These are phyloP conservation scores for Arachis hypogaea DNA, from an alignment of 306 rosid genomes.

Conservation along the genomic window DNA sequence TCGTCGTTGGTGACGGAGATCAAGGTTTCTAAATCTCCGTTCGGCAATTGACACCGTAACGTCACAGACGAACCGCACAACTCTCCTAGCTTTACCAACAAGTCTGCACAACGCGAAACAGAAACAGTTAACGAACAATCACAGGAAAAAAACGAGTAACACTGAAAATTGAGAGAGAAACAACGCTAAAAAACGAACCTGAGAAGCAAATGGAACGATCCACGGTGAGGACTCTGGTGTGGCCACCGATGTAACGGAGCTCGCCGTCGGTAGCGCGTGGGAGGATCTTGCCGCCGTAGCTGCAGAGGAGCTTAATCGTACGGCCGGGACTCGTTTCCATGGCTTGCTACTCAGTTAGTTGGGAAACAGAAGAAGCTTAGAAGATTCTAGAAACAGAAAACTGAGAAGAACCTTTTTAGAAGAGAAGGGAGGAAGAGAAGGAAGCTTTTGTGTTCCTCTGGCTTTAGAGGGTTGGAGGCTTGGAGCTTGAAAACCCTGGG, in stretches of 20 bases:
- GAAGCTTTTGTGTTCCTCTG: neutral
- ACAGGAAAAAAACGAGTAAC: too few species aligned
- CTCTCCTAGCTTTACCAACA: conserved; percentile 72
- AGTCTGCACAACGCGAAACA: conserved; percentile 47
- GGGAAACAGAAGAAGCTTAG: neutral
- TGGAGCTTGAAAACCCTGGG: conserved; percentile 55
- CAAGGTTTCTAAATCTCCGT: conserved; percentile 82
- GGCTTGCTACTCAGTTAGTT: conserved; percentile 37
- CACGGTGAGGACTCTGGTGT: conserved; percentile 81
- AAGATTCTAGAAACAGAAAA: conserved; percentile 33
- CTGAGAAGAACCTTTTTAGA: too few species aligned
- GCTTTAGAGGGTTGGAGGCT: conserved; percentile 36
- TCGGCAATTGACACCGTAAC: conserved; percentile 72
- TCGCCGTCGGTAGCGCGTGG: conserved; percentile 74
- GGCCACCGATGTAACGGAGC: conserved; percentile 90
- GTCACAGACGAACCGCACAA: conserved; percentile 75
- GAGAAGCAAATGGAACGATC: conserved; percentile 60
- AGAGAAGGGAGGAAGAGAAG: neutral
- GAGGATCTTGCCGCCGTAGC: conserved; percentile 87
- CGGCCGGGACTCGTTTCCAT: conserved; percentile 47
- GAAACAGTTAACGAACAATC: neutral
- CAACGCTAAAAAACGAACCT: conserved; percentile 45
- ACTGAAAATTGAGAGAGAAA: neutral
- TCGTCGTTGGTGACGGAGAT: conserved; percentile 72
- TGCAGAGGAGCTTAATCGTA: conserved; percentile 66